Evolutionary conservation across 768 basidiomycete genomes (phyloP), one percentile per base, ranked within the genome.

Genomic region (Botryobasidium botryosum): DNA sequence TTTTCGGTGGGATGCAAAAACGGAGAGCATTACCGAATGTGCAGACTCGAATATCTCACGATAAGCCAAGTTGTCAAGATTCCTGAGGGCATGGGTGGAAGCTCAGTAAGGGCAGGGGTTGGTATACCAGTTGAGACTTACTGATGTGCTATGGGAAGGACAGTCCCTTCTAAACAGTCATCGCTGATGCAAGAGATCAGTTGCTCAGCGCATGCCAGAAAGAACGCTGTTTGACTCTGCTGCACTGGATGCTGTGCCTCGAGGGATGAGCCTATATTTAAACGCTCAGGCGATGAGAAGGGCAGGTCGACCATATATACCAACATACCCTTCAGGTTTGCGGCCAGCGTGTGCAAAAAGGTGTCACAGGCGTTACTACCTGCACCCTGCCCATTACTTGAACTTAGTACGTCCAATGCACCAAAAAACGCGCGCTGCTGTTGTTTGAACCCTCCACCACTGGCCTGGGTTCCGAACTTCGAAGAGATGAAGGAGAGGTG

Each of bases 11-110:
- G 73, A 66, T 7, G 79, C 70, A 55, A 86, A 78, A 32, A 85
- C 65, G 3, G 85, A 69, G 12, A 91, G 64, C 28, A 90, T 62
- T 23, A 83, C 81, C 6, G 86, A 88, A 57, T 90, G 87, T 1
- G 85, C 75, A 0, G 83, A 79, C 57, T 91, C 86, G 53, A 75
- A 90, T n/a, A 74, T 74, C 51, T 87, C 80, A 27, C 79, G 74
- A 51, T 82, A 66, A 12, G 45, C 46, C 1, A 74, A 52, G 46
- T 76, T 68, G 63, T 67, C 24, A 86, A 64, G 55, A 79, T 70
- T 15, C 83, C 33, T 35, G 23, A 18, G 18, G 5, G 41, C 35
- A 32, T 8, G 12, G n/a, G 35, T 23, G 33, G 6, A 40, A 10
- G 1, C 18, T 3, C 4, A 39, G 28, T 43, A 13, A 49, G 45